phyloP scores from a whole-genome alignment of 352 stramenopile genomes.

The Thalassiosira hispida region DNA sequence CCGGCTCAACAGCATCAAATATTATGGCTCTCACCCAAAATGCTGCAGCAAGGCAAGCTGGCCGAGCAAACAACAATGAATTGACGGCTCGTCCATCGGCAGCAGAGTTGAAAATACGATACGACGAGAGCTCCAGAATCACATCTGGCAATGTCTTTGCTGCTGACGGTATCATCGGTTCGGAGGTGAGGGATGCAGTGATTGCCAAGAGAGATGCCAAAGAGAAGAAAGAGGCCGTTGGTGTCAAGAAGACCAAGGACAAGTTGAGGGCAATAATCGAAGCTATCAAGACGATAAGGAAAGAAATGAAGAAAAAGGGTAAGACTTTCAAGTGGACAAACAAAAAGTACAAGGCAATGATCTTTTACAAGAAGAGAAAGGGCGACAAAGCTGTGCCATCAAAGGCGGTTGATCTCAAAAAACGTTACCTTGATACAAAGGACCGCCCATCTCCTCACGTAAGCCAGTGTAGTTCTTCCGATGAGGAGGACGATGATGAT shows the following conservation, averaged over 20 bases:
- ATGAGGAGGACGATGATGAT: not conserved
- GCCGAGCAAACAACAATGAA: not conserved
- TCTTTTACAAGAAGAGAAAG: not conserved
- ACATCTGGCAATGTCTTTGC: not conserved
- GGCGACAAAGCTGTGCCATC: not conserved
- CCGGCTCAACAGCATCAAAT: not conserved
- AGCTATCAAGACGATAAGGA: not conserved
- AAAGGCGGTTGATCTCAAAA: not conserved
- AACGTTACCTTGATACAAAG: no score
- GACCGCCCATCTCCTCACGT: no score
- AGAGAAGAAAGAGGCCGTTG: not conserved
- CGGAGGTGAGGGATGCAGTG: not conserved
- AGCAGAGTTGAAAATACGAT: not conserved
- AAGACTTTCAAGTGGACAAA: not conserved
- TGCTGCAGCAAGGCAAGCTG: not conserved
- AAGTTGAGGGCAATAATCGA: not conserved
- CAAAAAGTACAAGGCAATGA: not conserved
- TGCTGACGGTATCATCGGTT: not conserved
- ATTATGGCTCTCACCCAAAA: not conserved
- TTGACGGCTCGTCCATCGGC: no score
- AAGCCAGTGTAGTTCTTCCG: no score
- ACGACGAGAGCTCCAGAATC: not conserved
- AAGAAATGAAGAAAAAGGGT: not conserved
- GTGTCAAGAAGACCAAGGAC: not conserved
- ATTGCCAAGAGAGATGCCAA: not conserved